These are phyloP conservation scores for Trichosporon coremiiforme DNA, from an alignment of 1,284 basidiomycete genomes.

Conservation along the genomic window DNA sequence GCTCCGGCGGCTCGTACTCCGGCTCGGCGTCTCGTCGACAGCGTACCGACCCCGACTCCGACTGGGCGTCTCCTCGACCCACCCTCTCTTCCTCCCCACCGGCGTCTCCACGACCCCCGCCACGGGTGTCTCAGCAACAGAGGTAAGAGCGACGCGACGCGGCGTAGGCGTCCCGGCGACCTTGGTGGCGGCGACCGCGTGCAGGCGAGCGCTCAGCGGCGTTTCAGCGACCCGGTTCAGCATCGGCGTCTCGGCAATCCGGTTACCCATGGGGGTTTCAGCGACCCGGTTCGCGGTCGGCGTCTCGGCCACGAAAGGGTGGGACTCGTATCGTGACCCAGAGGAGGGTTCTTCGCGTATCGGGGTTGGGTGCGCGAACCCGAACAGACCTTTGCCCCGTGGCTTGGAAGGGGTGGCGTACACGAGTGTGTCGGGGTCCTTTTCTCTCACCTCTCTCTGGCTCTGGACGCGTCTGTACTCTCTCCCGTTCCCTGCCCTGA, in stretches of 20 bases:
- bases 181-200: background rate
- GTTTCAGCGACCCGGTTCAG: background rate
- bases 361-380: constrained; percentile 39
- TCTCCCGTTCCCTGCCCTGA: constrained; percentile 23
- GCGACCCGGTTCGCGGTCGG: constrained; percentile 25
- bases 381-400: constrained; percentile 30
- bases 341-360: constrained; percentile 46
- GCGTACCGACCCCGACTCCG: constrained; percentile 5
- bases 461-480: background rate
- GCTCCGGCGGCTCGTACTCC: background rate
- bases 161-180: constrained; percentile 29
- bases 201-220: background rate
- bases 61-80: constrained; percentile 21
- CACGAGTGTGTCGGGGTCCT: constrained; percentile 39
- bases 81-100: background rate
- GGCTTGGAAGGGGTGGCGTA: constrained; percentile 51
- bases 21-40: background rate
- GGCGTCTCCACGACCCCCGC: constrained; percentile 24
- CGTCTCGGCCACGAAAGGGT: constrained; percentile 39
- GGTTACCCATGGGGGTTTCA: background rate
- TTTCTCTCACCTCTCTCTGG: background rate
- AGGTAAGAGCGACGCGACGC: constrained; percentile 1
- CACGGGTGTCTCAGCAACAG: constrained; percentile 1
- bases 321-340: constrained; percentile 11
- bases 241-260: background rate